Conservation (phyloP, 192 early-diverging fungal genomes). For the Pilobolus umbonatus region DNA sequence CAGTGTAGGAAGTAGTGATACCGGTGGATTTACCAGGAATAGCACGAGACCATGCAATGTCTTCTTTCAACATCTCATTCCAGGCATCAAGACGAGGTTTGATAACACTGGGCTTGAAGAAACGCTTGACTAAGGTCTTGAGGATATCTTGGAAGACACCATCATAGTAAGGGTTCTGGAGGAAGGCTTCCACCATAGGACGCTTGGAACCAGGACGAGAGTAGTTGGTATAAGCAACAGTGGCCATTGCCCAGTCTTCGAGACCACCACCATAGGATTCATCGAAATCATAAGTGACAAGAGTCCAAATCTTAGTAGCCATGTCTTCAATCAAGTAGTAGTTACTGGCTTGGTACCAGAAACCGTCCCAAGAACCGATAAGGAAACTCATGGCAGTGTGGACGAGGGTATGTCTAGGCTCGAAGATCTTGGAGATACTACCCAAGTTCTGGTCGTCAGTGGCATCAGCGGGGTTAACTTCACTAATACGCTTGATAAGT, state of each 20-base stretch:
- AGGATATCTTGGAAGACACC: conserved; percentile 33
- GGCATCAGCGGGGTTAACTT: conserved; percentile 7
- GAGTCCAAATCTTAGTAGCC: conserved; percentile 33
- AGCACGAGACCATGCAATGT: conserved; percentile 38
- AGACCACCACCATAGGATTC: conserved; percentile 36
- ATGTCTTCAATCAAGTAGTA: conserved; percentile 41
- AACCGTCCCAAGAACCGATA: conserved; percentile 34
- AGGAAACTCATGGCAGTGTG: conserved; percentile 38
- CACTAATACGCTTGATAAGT: conserved; percentile 7
- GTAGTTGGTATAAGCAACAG: conserved; percentile 30
- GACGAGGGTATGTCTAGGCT: conserved; percentile 22
- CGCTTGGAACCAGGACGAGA: conserved; percentile 26
- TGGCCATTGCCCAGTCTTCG: conserved; percentile 16
- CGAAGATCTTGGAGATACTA: conserved; percentile 13
- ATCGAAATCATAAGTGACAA: conserved; percentile 41
- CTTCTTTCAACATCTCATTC: conserved; percentile 35
- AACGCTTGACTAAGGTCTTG: conserved; percentile 35
- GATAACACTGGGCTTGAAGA: conserved; percentile 40
- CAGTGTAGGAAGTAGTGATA: conserved; percentile 11
- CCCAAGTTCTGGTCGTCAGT: conserved; percentile 13
- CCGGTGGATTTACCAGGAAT: conserved; percentile 22
- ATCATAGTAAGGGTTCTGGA: conserved; percentile 30
- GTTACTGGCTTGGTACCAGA: conserved; percentile 39
- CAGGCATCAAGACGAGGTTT: conserved; percentile 31
- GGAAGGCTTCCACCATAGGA: conserved; percentile 27